Evolutionary conservation across 345 rosid genomes (phyloP), one percentile per base, ranked within the genome.

Genomic region (Eutrema yunnanense): DNA sequence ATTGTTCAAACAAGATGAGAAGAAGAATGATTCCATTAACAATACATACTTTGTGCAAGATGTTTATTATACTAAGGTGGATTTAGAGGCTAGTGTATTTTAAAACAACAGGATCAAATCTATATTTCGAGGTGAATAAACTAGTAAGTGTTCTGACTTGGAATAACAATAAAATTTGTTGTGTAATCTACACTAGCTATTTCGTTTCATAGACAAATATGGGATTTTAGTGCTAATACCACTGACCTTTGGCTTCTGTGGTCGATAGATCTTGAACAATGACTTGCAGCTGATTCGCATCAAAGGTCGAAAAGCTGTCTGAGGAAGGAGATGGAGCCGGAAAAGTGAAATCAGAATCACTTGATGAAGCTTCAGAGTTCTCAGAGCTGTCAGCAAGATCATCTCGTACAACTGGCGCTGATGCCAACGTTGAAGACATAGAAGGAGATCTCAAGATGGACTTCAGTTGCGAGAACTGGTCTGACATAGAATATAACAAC

Each of bases 391-490:
- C 87, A 60, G 69, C 83, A 30, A 71, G 83, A 41, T 71, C 83
- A 37, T 81, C 84, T 44, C 82, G 72, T 55, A 72, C 81, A 77
- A 83, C 62, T 38, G 83, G 80, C 50, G 57, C 66, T 51, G 84
- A 81, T 56, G 84, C 73, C 47, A 76, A 6, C 8, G 79, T 55
- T 73, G 85, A 82, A 52, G 86, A 80, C 71, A 73, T 82, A 43
- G 88, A 83, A 27, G 96, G 64, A 70, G 83, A 67, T 58, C 85
- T 64, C 77, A 90, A 81, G 80, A 88, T 73, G 49, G 55, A 81
- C 78, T 89, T 91, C 73, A 87, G 79, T 84, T 89, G 92, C 12
- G 96, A 80, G 82, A 94, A 84, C 81, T 90, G 97, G 78, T 90
- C 95, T 16, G 96, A 83, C 87, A 93, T 87, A 73, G 84, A 81